Percentiles rank a stretch among this genome's conserved stretches.
Conservation (phyloP, 768 basidiomycete species). For the Psilocybe subaeruginosa region DNA sequence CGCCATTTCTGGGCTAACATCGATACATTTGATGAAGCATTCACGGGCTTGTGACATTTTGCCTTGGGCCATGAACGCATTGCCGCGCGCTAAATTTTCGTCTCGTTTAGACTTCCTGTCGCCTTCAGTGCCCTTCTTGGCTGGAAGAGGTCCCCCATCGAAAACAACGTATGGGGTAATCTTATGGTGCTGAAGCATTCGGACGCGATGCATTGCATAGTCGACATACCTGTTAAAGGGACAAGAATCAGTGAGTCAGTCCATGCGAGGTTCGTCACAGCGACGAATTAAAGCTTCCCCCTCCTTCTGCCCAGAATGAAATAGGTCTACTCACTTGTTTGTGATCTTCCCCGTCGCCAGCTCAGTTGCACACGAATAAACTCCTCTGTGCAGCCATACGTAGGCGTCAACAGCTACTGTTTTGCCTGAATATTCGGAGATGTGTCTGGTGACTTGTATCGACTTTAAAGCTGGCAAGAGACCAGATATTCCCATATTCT, state of each 20-base stretch:
- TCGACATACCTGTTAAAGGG: slow-evolving; percentile 78
- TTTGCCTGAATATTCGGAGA: slow-evolving; percentile 83
- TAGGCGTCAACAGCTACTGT: slow-evolving; percentile 94
- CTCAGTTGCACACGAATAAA: slow-evolving; percentile 89
- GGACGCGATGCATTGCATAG: slow-evolving; percentile 92
- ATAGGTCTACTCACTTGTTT: slow-evolving; percentile 62
- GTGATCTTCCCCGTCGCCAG: slow-evolving; percentile 85
- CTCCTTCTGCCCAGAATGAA: not conserved
- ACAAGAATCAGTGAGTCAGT: not conserved
- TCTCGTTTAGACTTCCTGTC: slow-evolving; percentile 77
- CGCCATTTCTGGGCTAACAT: slow-evolving; percentile 97
- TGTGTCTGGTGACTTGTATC: slow-evolving; percentile 77
- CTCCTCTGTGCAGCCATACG: slow-evolving; percentile 90
- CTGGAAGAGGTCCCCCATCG: slow-evolving; percentile 94
- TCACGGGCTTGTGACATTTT: slow-evolving; percentile 83
- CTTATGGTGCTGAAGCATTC: slow-evolving; percentile 81
- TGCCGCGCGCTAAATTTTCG: slow-evolving; percentile 76
- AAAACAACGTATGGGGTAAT: slow-evolving; percentile 94
- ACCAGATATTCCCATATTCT: slow-evolving; percentile 87
- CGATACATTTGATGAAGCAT: slow-evolving; percentile 86
- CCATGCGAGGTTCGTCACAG: not conserved
- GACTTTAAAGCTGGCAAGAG: slow-evolving; percentile 89
- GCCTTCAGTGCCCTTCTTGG: slow-evolving; percentile 88
- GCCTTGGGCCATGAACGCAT: slow-evolving; percentile 75
- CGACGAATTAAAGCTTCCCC: not conserved